Conservation (phyloP, 2,329 filamentous ascomycete species). For the Aspergillus calidoustus region DNA sequence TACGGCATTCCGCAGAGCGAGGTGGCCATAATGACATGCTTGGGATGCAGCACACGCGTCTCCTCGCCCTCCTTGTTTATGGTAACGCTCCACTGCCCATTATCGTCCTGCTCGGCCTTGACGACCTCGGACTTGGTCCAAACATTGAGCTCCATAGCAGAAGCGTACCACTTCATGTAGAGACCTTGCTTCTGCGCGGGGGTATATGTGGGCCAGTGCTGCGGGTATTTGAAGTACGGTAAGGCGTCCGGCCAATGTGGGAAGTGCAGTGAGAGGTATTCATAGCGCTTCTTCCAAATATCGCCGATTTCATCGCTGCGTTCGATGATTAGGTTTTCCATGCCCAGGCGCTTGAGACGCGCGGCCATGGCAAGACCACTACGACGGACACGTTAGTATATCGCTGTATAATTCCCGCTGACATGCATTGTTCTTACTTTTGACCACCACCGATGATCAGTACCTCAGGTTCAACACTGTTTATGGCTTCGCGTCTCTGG, state of each 20-base stretch:
- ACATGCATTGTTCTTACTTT: conserved; percentile 5
- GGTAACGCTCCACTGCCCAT: conserved; percentile 27
- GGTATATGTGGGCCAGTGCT: conserved; percentile 40
- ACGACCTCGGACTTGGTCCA: conserved; percentile 32
- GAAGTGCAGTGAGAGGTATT: conserved; percentile 38
- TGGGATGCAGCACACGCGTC: conserved; percentile 29
- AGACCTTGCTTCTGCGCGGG: conserved; percentile 36
- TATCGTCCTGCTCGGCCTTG: conserved; percentile 26
- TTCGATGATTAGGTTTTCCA: conserved; percentile 38
- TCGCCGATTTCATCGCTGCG: conserved; percentile 33
- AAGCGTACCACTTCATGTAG: conserved; percentile 37
- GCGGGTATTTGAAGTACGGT: conserved; percentile 37
- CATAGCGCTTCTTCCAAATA: conserved; percentile 38
- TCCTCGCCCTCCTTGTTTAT: conserved; percentile 29
- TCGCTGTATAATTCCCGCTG: too few relatives aligned
- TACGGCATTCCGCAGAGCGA: conserved; percentile 31
- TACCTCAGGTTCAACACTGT: conserved; percentile 31
- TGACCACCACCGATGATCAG: conserved; percentile 33
- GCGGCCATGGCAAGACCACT: conserved; percentile 34
- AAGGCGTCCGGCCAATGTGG: conserved; percentile 37
- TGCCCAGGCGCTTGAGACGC: conserved; percentile 29
- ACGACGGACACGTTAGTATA: not conserved
- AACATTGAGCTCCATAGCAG: conserved; percentile 31
- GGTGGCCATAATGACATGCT: conserved; percentile 32
- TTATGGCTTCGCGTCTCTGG: conserved; percentile 31